Conservation (phyloP, 495 filamentous ascomycete species). For the Xylaria castorea region DNA sequence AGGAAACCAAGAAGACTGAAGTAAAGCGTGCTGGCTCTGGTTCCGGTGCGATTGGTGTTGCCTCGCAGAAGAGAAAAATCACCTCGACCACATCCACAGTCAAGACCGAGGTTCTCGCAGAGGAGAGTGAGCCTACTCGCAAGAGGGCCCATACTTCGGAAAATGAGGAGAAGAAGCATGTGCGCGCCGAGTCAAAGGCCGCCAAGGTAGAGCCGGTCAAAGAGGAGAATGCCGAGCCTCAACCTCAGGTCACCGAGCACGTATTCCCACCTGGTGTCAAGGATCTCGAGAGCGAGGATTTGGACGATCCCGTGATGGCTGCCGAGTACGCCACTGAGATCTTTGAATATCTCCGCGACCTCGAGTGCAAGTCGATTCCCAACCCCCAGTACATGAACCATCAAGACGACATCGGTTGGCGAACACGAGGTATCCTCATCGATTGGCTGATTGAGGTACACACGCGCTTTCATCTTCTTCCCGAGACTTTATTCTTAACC, state of each 20-base stretch:
- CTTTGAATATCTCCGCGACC: constrained; percentile 91
- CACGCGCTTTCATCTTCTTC: constrained; percentile 92
- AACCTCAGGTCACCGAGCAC: constrained; percentile 35
- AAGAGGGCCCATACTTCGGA: constrained; percentile 55
- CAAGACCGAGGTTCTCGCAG: constrained; percentile 65
- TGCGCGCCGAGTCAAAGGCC: constrained; percentile 46
- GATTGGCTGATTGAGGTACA: constrained; percentile 99
- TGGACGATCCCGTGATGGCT: constrained; percentile 94
- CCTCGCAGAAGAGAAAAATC: constrained; percentile 67
- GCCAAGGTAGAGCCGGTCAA: constrained; percentile 61
- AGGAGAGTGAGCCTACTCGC: constrained; percentile 61
- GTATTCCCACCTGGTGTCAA: constrained; percentile 59
- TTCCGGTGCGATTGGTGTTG: constrained; percentile 64
- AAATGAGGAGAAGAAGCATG: constrained; percentile 34
- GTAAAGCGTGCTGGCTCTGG: constrained; percentile 75
- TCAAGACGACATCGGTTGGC: constrained; percentile 95
- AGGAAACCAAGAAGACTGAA: constrained; percentile 72
- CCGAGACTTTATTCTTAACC: constrained; percentile 96
- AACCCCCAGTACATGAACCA: constrained; percentile 94
- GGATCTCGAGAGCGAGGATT: constrained; percentile 83
- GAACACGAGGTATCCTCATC: constrained; percentile 95
- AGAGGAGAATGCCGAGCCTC: constrained; percentile 72
- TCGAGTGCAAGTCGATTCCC: constrained; percentile 82
- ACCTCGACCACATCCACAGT: constrained; percentile 56
- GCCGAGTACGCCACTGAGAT: constrained; percentile 97